phyloP scores from a whole-genome alignment of 768 basidiomycete genomes.

The Phanerochaete carnosa region DNA sequence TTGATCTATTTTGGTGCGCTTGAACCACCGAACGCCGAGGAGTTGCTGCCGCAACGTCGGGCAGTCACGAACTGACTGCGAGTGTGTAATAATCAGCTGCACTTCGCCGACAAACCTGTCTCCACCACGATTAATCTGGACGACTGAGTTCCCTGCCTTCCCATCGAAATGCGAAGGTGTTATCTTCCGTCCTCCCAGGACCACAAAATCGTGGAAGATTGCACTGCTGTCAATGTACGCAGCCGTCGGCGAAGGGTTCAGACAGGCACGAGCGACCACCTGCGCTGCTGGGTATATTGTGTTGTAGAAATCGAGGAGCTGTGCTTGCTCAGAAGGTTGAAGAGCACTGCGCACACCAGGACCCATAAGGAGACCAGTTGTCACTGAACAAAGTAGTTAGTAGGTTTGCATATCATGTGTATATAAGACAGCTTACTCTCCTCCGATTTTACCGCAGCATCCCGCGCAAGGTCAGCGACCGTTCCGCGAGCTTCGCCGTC shows the following conservation, averaged over 20 bases:
- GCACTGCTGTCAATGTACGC: background rate
- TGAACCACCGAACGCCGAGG: conserved; percentile 4
- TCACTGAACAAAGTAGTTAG: background rate
- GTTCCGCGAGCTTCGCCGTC: background rate
- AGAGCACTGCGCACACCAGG: background rate
- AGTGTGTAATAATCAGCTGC: background rate
- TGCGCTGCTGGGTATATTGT: background rate
- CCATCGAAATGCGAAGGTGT: too few relatives aligned
- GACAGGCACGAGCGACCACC: background rate
- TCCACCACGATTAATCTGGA: background rate
- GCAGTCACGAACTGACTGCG: background rate
- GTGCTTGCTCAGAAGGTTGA: background rate
- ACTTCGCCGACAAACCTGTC: conserved; percentile 4
- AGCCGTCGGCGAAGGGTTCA: background rate
- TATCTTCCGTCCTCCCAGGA: background rate
- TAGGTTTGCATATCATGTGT: background rate
- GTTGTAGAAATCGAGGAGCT: background rate
- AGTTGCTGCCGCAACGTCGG: background rate
- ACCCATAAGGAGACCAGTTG: background rate
- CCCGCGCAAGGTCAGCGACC: background rate
- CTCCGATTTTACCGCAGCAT: background rate
- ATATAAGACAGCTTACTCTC: background rate
- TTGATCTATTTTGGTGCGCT: background rate
- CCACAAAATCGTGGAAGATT: background rate
- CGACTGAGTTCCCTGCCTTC: background rate